Conservation (phyloP, 2,329 filamentous ascomycete genomes). For the Dothideomycetidae sp. region DNA sequence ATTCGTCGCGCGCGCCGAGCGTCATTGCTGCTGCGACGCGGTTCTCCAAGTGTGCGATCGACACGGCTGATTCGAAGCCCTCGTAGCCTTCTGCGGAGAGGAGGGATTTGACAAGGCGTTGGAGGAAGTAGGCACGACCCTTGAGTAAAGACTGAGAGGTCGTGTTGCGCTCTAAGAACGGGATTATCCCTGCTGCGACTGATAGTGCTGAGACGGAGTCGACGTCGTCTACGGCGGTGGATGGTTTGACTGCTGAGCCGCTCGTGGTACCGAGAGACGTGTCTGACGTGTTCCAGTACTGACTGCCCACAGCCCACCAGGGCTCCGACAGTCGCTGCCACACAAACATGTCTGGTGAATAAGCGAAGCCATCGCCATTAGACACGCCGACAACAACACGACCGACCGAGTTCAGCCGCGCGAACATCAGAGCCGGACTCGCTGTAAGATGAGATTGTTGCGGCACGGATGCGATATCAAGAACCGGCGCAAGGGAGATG, state of each 20-base stretch:
- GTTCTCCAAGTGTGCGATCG: conserved; percentile 90
- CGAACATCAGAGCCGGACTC: conserved; percentile 76
- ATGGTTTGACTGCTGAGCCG: conserved; percentile 11
- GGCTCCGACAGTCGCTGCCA: conserved; percentile 95
- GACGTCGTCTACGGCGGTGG: conserved; percentile 38
- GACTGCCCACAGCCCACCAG: conserved; percentile 96
- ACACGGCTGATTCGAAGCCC: conserved; percentile 77
- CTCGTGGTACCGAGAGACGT: conserved; percentile 63
- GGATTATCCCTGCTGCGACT: conserved; percentile 82
- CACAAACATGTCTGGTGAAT: conserved; percentile 68
- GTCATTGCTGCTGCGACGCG: conserved; percentile 78
- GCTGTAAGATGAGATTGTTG: conserved; percentile 65
- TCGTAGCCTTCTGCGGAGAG: conserved; percentile 84
- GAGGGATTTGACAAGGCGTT: conserved; percentile 78
- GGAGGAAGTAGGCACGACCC: conserved; percentile 79
- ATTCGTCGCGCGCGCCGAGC: conserved; percentile 78
- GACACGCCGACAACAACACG: conserved; percentile 78
- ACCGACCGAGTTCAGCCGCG: conserved; percentile 77
- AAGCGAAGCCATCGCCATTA: conserved; percentile 88
- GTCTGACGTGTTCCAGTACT: conserved; percentile 98
- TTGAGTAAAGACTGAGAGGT: conserved; percentile 86
- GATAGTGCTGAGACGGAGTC: conserved; percentile 40
- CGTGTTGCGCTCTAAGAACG: conserved; percentile 83
- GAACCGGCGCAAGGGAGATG: conserved; percentile 71
- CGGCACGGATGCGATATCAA: conserved; percentile 72